Conservation (phyloP, 176 grass and related monocot species). For the Oryza officinalis region DNA sequence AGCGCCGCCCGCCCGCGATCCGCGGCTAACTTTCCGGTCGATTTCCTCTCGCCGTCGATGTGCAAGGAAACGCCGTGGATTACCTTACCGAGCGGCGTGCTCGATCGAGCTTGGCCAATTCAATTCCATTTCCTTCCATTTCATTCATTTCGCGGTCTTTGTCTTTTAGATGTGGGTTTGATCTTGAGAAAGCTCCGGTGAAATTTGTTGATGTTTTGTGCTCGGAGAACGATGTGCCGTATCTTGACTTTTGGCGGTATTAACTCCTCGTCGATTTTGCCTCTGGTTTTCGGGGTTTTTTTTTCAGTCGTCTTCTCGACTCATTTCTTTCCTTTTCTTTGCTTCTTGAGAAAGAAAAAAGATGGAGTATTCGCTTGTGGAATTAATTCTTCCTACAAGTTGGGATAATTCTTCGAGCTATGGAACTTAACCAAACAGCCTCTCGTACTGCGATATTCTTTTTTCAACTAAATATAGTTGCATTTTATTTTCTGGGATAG, state of each 20-base stretch:
- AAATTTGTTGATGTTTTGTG: background rate
- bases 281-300: background rate
- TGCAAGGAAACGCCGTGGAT: background rate
- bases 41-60: background rate
- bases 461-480: background rate
- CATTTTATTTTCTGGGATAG: background rate
- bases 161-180: background rate
- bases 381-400: background rate
- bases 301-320: background rate
- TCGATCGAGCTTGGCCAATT: background rate
- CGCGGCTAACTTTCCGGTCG: background rate
- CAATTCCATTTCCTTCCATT: background rate
- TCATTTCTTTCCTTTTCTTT: background rate
- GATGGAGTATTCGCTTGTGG: background rate
- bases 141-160: background rate
- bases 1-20: background rate
- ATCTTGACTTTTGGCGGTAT: constrained; percentile 24
- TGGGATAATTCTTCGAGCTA: background rate
- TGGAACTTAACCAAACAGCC: background rate
- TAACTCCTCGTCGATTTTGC: background rate
- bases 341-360: background rate
- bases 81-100: background rate
- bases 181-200: background rate
- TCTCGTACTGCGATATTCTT: background rate
- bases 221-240: background rate